A percentile compares a stretch with the other conserved stretches of the same genome.
These are phyloP conservation scores for Sphaerosporella brunnea DNA, from an alignment of 495 filamentous ascomycete species.

Conservation along the genomic window DNA sequence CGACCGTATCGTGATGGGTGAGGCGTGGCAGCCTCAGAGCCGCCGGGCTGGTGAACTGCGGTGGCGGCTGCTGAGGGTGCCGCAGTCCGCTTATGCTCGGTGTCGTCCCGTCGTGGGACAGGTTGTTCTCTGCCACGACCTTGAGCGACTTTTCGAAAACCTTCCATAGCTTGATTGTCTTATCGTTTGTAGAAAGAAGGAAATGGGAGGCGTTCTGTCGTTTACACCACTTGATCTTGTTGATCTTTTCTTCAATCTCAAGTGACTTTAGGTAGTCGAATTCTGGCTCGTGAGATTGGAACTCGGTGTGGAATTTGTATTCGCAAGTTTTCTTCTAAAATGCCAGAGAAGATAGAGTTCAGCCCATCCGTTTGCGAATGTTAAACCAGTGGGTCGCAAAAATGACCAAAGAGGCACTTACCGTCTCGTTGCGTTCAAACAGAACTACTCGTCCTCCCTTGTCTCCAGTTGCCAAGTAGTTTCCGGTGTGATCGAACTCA, in stretches of 20 bases:
- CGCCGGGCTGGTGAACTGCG: slow-evolving; percentile 65
- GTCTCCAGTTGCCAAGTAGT: slow-evolving; percentile 93
- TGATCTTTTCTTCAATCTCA: slow-evolving; percentile 99
- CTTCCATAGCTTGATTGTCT: slow-evolving; percentile 99
- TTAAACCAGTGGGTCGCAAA: neutral
- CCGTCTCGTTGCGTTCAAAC: slow-evolving; percentile 95
- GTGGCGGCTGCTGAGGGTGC: slow-evolving; percentile 28
- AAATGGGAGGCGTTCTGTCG: slow-evolving; percentile 97
- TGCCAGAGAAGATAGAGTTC: neutral
- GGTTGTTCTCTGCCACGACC: slow-evolving; percentile 96
- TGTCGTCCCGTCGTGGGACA: slow-evolving; percentile 56
- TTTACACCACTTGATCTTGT: slow-evolving; percentile 99
- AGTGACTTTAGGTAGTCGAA: slow-evolving; percentile 98
- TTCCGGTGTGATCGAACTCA: slow-evolving; percentile 96
- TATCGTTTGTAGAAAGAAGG: slow-evolving; percentile 95
- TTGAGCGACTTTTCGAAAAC: slow-evolving; percentile 98
- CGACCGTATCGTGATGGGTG: slow-evolving; percentile 96
- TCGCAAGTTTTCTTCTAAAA: slow-evolving; percentile 97
- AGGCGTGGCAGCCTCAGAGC: slow-evolving; percentile 83
- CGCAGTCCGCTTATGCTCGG: slow-evolving; percentile 20
- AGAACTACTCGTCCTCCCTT: slow-evolving; percentile 93
- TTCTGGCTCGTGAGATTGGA: slow-evolving; percentile 97
- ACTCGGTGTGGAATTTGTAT: slow-evolving; percentile 99
- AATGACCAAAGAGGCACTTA: too few relatives aligned
- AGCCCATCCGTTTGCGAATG: neutral